These are phyloP conservation scores for Dothideomycetes sp. DNA, from an alignment of 2,329 filamentous ascomycete species.

Conservation along the genomic window DNA sequence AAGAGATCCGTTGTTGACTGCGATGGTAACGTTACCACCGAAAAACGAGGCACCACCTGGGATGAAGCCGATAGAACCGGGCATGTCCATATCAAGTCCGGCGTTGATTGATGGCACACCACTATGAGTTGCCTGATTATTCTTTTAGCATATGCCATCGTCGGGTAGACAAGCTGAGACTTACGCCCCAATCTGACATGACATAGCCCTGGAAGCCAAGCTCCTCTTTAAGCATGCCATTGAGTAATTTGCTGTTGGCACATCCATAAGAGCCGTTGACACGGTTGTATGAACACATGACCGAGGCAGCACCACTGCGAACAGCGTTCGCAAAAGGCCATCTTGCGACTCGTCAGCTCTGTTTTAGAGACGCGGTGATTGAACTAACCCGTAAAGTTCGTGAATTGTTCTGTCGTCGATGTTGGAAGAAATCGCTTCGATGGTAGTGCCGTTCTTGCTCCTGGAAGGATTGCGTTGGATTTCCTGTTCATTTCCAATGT, in stretches of 20 bases:
- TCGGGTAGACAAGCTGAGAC: constrained; percentile 25
- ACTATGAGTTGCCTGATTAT: constrained; percentile 34
- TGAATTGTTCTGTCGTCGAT: constrained; percentile 54
- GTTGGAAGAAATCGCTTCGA: constrained; percentile 25
- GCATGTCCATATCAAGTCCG: constrained; percentile 43
- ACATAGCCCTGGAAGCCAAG: constrained; percentile 70
- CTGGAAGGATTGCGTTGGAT: constrained; percentile 30
- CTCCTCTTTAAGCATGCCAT: constrained; percentile 72
- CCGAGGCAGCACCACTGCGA: constrained; percentile 56
- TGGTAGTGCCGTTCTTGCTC: constrained; percentile 22
- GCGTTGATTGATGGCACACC: constrained; percentile 36
- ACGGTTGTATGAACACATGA: constrained; percentile 70
- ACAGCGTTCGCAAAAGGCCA: constrained; percentile 59
- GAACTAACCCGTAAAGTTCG: constrained; percentile 68
- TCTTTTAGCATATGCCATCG: neutral
- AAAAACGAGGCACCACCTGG: constrained; percentile 23
- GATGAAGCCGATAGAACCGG: constrained; percentile 23
- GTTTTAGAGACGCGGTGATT: no score
- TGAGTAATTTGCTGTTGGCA: constrained; percentile 67
- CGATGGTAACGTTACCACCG: constrained; percentile 29
- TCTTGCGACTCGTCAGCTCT: no score
- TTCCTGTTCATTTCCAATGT: constrained; percentile 45
- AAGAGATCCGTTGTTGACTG: constrained; percentile 33
- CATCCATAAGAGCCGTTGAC: constrained; percentile 50
- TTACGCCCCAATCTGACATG: constrained; percentile 60